Evolutionary conservation across 169 alveolate genomes (phyloP).

Genomic region (Plasmodium coatneyi): DNA sequence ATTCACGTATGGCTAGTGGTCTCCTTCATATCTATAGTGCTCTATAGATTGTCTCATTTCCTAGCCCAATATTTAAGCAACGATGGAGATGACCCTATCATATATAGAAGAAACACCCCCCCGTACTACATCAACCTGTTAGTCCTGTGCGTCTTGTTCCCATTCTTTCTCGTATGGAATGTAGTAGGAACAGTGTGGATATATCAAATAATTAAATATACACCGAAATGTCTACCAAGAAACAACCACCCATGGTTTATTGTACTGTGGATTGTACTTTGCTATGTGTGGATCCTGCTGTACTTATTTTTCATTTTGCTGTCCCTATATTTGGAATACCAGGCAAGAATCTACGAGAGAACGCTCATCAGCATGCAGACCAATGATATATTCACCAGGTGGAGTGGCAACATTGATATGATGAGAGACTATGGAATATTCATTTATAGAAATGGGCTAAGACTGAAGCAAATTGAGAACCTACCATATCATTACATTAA

Average conservation of each 20-base stretch:
- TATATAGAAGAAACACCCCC: slow-evolving; percentile 80
- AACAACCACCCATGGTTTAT: slow-evolving; percentile 87
- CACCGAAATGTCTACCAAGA: slow-evolving; percentile 83
- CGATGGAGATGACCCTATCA: slow-evolving; percentile 80
- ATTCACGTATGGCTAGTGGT: slow-evolving; percentile 84
- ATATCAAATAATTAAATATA: slow-evolving; percentile 73
- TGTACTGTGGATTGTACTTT: slow-evolving; percentile 82
- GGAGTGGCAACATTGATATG: slow-evolving; percentile 46
- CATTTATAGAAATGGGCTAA: slow-evolving; percentile 80
- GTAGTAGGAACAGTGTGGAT: slow-evolving; percentile 84
- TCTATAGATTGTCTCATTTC: slow-evolving; percentile 81
- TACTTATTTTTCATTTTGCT: slow-evolving; percentile 81
- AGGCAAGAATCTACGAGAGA: slow-evolving; percentile 73
- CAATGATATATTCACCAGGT: slow-evolving; percentile 76
- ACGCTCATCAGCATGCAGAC: slow-evolving; percentile 78
- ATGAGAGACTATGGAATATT: slow-evolving; percentile 84
- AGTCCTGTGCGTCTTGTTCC: slow-evolving; percentile 80
- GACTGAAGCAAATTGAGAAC: slow-evolving; percentile 35
- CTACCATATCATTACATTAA: slow-evolving; percentile 54
- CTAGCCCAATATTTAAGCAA: slow-evolving; percentile 81
- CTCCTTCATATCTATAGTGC: slow-evolving; percentile 80
- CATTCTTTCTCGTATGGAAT: slow-evolving; percentile 82
- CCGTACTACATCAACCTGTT: slow-evolving; percentile 81
- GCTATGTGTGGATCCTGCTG: slow-evolving; percentile 83
- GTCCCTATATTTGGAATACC: slow-evolving; percentile 54